Evolutionary conservation across 257 asterid genomes (phyloP).

Genomic region (Primulina eburnea): DNA sequence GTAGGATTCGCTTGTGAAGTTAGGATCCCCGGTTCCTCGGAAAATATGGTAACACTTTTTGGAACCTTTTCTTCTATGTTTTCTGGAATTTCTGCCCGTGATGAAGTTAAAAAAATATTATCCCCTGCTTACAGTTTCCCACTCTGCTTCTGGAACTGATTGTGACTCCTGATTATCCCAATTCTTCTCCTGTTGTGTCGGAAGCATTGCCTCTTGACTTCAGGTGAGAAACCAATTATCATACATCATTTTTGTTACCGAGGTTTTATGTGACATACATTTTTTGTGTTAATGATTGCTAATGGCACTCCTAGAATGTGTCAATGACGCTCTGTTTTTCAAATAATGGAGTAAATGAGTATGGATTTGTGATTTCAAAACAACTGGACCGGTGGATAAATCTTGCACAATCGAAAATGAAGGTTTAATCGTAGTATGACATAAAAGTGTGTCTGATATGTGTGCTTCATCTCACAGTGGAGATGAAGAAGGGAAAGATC

Average conservation of each 20-base stretch:
- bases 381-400: neutral
- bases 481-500: conserved; percentile 30
- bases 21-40: conserved; percentile 20
- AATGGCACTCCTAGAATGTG: neutral
- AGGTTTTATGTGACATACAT: neutral
- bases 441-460: neutral
- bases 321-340: too few species aligned
- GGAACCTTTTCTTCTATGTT: neutral
- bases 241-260: neutral
- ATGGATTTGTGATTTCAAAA: neutral
- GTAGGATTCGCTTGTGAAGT: conserved; percentile 26
- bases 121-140: conserved; percentile 37
- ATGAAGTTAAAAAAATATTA: neutral
- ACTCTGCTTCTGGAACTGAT: conserved; percentile 38
- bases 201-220: conserved; percentile 28
- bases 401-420: neutral
- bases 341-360: neutral
- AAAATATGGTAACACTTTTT: conserved; percentile 29
- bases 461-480: conserved; percentile 24
- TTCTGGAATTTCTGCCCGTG: neutral
- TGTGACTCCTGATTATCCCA: conserved; percentile 46
- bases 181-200: conserved; percentile 39
- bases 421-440: neutral
- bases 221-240: conserved; percentile 36
- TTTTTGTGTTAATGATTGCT: neutral